These are phyloP conservation scores for Lactarius pseudohatsudake DNA, from an alignment of 768 basidiomycete species.

Conservation along the genomic window DNA sequence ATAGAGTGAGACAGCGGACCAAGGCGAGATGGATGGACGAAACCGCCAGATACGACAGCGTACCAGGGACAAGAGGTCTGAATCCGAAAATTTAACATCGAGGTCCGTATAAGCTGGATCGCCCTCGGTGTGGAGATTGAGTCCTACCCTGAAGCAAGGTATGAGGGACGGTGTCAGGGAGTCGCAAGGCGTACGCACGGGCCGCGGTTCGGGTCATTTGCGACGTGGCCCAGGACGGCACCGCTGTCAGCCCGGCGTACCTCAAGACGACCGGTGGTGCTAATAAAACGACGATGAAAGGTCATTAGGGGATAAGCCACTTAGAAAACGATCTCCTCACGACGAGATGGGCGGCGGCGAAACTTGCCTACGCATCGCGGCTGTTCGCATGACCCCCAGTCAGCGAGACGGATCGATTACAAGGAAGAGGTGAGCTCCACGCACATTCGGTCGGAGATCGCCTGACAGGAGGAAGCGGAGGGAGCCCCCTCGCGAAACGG, in stretches of 20 bases:
- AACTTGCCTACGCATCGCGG: neutral
- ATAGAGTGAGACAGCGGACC: neutral
- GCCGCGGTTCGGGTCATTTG: neutral
- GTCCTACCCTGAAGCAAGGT: neutral
- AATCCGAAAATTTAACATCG: neutral
- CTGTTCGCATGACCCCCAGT: neutral
- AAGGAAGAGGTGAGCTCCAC: neutral
- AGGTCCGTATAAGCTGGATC: neutral
- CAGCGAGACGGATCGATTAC: neutral
- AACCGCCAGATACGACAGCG: neutral
- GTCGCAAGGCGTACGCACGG: neutral
- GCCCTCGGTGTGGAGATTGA: neutral
- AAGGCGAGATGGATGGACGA: neutral
- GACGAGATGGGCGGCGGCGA: neutral
- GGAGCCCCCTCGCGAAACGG: constrained; percentile 7
- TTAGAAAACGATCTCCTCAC: neutral
- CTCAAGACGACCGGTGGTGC: neutral
- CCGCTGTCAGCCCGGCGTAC: neutral
- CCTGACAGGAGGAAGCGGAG: constrained; percentile 1
- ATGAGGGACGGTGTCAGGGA: too few relatives aligned
- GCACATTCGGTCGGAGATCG: neutral
- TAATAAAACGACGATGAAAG: neutral
- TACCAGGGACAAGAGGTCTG: neutral
- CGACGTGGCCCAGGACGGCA: neutral
- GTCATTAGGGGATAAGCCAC: neutral